These are phyloP conservation scores for Yueomyces sp. DNA, from an alignment of 1,139 yeast species.

Conservation along the genomic window DNA sequence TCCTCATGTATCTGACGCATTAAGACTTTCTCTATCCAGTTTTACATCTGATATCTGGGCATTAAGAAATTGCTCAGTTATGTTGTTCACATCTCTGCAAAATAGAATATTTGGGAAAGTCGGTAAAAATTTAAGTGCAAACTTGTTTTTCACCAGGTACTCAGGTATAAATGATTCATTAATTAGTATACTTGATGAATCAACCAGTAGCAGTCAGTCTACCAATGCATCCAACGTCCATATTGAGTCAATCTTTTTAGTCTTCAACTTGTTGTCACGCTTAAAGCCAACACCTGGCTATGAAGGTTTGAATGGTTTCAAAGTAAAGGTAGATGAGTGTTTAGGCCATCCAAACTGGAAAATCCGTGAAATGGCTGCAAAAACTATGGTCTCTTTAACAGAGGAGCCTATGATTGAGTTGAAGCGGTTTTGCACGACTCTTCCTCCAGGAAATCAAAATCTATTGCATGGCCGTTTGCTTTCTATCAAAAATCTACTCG, in stretches of 20 bases:
- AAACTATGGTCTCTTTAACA: conserved; percentile 45
- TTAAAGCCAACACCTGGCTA: conserved; percentile 48
- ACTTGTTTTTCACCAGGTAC: conserved; percentile 56
- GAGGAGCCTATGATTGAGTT: conserved; percentile 22
- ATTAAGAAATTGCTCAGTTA: conserved; percentile 79
- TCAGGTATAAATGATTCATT: conserved; percentile 40
- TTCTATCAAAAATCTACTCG: conserved; percentile 28
- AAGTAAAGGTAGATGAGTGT: conserved; percentile 33
- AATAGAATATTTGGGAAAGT: conserved; percentile 62
- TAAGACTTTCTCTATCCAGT: conserved; percentile 46
- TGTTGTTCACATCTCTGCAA: conserved; percentile 80
- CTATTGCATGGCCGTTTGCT: conserved; percentile 45
- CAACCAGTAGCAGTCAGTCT: conserved; percentile 22
- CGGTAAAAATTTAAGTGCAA: conserved; percentile 39
- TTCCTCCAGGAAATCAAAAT: conserved; percentile 27
- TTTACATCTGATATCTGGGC: conserved; percentile 71
- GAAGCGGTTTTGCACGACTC: conserved; percentile 6
- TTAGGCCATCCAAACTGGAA: conserved; percentile 57
- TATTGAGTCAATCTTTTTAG: conserved; percentile 58
- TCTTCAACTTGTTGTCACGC: conserved; percentile 57
- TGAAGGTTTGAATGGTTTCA: conserved; percentile 39
- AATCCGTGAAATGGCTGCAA: conserved; percentile 74
- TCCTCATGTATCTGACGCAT: conserved; percentile 41
- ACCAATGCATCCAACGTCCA: conserved; percentile 2
- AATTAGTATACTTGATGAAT: conserved; percentile 30